Evolutionary conservation across 352 stramenopile species (phyloP), one percentile per base, ranked within the genome.

Genomic region (Globisporangium mamillatum): DNA sequence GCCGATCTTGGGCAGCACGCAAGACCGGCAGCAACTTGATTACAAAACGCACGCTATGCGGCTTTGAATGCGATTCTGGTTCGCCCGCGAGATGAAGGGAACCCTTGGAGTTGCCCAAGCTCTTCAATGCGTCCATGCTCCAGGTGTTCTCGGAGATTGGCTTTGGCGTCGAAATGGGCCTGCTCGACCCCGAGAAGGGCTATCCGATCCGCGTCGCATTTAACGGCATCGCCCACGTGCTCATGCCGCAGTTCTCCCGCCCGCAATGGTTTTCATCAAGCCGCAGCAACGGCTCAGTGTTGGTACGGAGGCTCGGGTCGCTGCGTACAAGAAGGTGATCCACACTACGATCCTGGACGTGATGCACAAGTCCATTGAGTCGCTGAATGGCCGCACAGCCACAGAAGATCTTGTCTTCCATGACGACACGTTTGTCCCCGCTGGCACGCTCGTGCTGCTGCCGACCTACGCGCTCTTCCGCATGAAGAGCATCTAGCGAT

Each of bases 71-170:
- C 60, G 29, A 2, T 75, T 84, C 36, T 76, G 78, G 24, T 41
- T 22, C 62, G 57, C 27, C 56, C 66, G 34, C 60, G 41, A 12
- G 59, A 68, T 14, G 71, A 56, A 64, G 69, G n/a, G 57, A 66
- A 12, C 64, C 60, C 0, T 4, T 90, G 5, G 73, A 87, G 54
- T 54, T 91, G 12, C 78, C 76, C 64, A 67, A 69, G 10, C 64
- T 85, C 10, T 57, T 89, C 29, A 34, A 34, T 7, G 29, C 1
- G 77, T 87, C 85, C 68, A 86, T 79, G 12, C 77, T 88, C 41
- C 73, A 89, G 57, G 75, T 74, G 10, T 91, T 89, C 41, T 70
- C 77, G 1, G 78, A 88, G 32, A 88, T 90, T 29, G 79, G 76
- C 48, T 88, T 90, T 63, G 81, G 79, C 16, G 68, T 86, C 52